Evolutionary conservation across 805 yeast genomes (phyloP).

Genomic region (Cyberlindnera amylophila): DNA sequence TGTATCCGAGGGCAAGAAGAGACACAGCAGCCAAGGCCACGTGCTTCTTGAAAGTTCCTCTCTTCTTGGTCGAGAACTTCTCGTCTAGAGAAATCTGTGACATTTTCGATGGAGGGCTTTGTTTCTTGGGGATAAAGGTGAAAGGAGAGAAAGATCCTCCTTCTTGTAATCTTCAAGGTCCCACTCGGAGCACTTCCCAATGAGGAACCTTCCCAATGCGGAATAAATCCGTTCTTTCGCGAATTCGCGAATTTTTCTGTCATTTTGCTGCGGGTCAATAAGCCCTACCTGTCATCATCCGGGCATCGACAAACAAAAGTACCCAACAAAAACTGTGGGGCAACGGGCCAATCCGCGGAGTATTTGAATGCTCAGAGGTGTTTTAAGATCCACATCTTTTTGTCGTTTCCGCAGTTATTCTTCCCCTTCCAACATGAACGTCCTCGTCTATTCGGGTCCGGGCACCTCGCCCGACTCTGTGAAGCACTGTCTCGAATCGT

Average conservation of each 20-base stretch:
- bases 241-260: too few species aligned
- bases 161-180: background rate
- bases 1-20: background rate
- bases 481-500: constrained; percentile 74
- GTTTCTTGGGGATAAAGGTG: too few species aligned
- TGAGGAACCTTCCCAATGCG: constrained; percentile 3
- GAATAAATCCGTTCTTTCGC: background rate
- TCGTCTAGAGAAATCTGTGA: constrained; percentile 4
- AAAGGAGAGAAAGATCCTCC: background rate
- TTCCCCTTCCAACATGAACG: constrained; percentile 50
- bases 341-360: too few species aligned
- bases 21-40: background rate
- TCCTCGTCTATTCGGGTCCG: constrained; percentile 67
- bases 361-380: background rate
- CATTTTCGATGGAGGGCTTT: background rate
- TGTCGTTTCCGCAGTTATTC: constrained; percentile 1
- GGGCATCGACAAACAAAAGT: too few species aligned
- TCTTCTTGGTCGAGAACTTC: background rate
- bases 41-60: background rate
- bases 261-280: too few species aligned
- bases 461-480: constrained; percentile 89
- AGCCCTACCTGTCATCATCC: too few species aligned
- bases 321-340: too few species aligned
- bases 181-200: constrained; percentile 2
- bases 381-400: background rate